phyloP scores from a whole-genome alignment of 179 eudicot species.

The Gypsophila paniculata region DNA sequence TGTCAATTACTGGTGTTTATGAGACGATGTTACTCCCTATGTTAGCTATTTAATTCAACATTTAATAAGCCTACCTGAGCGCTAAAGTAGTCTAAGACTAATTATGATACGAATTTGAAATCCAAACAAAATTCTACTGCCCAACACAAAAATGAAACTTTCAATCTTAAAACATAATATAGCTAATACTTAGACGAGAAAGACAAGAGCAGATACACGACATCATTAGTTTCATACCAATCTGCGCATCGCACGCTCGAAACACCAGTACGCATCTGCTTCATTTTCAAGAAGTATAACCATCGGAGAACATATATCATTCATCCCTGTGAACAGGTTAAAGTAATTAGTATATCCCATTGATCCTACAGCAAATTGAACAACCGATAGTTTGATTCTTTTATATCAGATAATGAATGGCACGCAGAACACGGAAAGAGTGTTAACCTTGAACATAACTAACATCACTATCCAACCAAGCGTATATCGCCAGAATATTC shows the following conservation, averaged over 20 bases:
- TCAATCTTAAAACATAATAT: not conserved
- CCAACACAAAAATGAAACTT: not conserved
- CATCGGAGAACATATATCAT: constrained; percentile 50
- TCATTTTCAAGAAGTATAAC: constrained; percentile 45
- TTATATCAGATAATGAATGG: not conserved
- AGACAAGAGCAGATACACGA: constrained; percentile 6
- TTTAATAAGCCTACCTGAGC: not conserved
- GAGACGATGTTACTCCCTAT: not conserved
- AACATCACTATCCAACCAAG: constrained; percentile 50
- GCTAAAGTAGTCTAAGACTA: not conserved
- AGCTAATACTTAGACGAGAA: not conserved
- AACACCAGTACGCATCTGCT: constrained; percentile 54
- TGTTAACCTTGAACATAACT: constrained; percentile 46
- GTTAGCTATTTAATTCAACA: too few species aligned
- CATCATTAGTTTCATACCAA: constrained; percentile 31
- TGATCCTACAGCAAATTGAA: not conserved
- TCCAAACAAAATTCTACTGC: not conserved
- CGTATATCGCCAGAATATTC: constrained; percentile 44
- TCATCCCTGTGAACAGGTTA: constrained; percentile 38
- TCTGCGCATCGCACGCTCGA: constrained; percentile 54
- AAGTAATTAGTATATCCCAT: constrained; percentile 7
- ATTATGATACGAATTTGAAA: not conserved
- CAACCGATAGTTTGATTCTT: not conserved
- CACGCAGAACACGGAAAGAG: not conserved
- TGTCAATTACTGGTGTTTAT: not conserved